Percentiles rank a stretch among this genome's conserved stretches.
Evolutionary conservation across 441 rosid species (phyloP).

Genomic region (Erodium trifolium): DNA sequence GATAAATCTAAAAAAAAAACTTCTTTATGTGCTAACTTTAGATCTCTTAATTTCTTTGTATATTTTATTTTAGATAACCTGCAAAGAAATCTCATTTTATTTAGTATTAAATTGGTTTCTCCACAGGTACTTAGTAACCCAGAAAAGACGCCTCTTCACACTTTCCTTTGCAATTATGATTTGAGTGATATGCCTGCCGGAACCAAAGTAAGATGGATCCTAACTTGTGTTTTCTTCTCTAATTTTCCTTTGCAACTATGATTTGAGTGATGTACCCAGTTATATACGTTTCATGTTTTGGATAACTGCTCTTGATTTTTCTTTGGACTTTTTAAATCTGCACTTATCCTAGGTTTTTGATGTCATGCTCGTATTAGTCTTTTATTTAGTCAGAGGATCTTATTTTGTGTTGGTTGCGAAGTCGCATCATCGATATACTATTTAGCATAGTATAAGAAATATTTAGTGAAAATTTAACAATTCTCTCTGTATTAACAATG

Average conservation of each 20-base stretch:
- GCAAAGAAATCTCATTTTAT: conserved; percentile 19
- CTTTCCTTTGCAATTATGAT: conserved; percentile 38
- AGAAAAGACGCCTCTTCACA: conserved; percentile 93
- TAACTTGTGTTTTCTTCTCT: background rate
- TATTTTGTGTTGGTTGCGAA: background rate
- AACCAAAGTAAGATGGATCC: conserved; percentile 53
- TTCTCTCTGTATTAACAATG: background rate
- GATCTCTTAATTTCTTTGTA: background rate
- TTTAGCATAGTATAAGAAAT: background rate
- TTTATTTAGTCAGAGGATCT: background rate
- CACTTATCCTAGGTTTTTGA: too few relatives aligned
- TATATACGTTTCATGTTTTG: too few relatives aligned
- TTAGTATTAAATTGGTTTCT: conserved; percentile 21
- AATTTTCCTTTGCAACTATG: conserved; percentile 74
- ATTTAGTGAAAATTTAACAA: background rate
- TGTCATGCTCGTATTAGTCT: too few relatives aligned
- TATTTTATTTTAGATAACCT: background rate
- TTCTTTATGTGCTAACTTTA: background rate
- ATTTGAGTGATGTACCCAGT: conserved; percentile 80
- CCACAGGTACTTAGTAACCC: conserved; percentile 94
- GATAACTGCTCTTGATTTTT: too few relatives aligned
- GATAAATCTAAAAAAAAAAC: background rate
- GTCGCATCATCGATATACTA: background rate
- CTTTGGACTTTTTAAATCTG: too few relatives aligned
- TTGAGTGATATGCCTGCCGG: conserved; percentile 75